Percentiles rank a stretch among this genome's conserved stretches.
Conservation (phyloP, 2,329 filamentous ascomycete species). For the Sarocladium strictum region DNA sequence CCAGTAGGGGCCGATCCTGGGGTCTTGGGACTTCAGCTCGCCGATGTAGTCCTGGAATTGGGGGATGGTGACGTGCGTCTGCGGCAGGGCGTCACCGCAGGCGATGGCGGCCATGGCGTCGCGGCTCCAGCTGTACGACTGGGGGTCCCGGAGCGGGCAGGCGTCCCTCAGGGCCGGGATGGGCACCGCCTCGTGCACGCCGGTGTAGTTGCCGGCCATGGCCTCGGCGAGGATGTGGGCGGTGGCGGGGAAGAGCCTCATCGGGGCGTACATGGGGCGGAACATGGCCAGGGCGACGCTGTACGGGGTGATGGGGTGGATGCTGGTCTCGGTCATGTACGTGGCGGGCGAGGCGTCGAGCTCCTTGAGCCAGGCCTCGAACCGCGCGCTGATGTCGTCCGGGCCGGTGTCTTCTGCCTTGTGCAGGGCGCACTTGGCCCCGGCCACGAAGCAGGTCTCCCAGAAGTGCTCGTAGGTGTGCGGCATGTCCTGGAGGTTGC, state of each 20-base stretch:
- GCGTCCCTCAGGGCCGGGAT: slow-evolving; percentile 12
- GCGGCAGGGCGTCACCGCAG: slow-evolving; percentile 29
- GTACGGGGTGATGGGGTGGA: slow-evolving; percentile 23
- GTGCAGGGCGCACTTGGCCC: slow-evolving; percentile 24
- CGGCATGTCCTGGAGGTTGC: slow-evolving; percentile 32
- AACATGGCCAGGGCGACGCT: slow-evolving; percentile 24
- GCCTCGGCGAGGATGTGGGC: slow-evolving; percentile 13
- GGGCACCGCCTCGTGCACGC: background rate
- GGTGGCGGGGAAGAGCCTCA: slow-evolving; percentile 12
- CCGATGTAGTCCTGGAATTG: slow-evolving; percentile 25
- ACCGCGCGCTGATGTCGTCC: slow-evolving; percentile 24
- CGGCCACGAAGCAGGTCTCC: slow-evolving; percentile 27
- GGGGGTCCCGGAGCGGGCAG: slow-evolving; percentile 11
- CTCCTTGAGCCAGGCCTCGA: slow-evolving; percentile 22
- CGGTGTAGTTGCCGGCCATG: slow-evolving; percentile 16
- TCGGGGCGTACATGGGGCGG: slow-evolving; percentile 22
- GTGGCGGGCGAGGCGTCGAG: slow-evolving; percentile 22
- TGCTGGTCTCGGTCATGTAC: slow-evolving; percentile 12
- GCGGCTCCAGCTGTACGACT: slow-evolving; percentile 5
- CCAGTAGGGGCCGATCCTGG: slow-evolving; percentile 27
- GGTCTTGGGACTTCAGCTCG: slow-evolving; percentile 20
- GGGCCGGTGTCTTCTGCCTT: slow-evolving; percentile 18
- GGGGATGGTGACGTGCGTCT: slow-evolving; percentile 14
- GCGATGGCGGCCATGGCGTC: slow-evolving; percentile 22
- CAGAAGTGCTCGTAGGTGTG: slow-evolving; percentile 27